Conservation (phyloP, 2,329 filamentous ascomycete species). For the Kalmusia sp. region DNA sequence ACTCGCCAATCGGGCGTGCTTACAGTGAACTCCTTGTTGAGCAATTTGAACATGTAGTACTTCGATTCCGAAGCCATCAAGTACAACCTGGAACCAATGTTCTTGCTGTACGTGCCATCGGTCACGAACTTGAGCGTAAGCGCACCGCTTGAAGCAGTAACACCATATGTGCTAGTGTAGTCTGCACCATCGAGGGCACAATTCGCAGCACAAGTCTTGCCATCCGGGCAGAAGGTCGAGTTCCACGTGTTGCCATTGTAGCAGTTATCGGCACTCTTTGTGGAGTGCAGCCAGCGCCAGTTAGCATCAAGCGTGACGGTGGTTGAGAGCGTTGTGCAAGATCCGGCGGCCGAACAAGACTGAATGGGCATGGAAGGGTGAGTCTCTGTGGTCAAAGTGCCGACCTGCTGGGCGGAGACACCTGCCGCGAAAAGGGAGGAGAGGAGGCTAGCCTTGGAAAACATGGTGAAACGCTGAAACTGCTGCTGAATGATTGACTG, state of each 20-base stretch:
- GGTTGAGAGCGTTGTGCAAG: constrained; percentile 34
- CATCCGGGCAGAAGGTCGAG: constrained; percentile 39
- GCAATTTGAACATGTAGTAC: constrained; percentile 35
- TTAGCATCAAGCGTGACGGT: constrained; percentile 49
- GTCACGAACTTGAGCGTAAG: constrained; percentile 63
- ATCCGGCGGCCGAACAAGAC: constrained; percentile 36
- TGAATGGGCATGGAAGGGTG: constrained; percentile 42
- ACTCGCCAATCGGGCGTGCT: not conserved
- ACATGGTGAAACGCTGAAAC: constrained; percentile 15
- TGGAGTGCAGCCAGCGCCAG: constrained; percentile 54
- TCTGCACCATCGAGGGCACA: constrained; percentile 44
- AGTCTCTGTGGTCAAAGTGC: constrained; percentile 42
- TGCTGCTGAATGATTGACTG: constrained; percentile 1
- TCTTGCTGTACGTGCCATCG: constrained; percentile 45
- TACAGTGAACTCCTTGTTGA: constrained; percentile 35
- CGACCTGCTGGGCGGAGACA: constrained; percentile 53
- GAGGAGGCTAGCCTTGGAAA: constrained; percentile 57
- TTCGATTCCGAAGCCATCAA: constrained; percentile 33
- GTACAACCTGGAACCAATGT: constrained; percentile 40
- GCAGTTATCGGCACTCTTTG: constrained; percentile 49
- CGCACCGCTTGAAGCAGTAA: constrained; percentile 56
- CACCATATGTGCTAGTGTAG: constrained; percentile 45
- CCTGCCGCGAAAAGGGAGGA: constrained; percentile 42
- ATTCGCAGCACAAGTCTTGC: constrained; percentile 30
- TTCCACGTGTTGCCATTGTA: constrained; percentile 51